Conservation (phyloP, 257 asterid species). For the Plantago elongata region DNA sequence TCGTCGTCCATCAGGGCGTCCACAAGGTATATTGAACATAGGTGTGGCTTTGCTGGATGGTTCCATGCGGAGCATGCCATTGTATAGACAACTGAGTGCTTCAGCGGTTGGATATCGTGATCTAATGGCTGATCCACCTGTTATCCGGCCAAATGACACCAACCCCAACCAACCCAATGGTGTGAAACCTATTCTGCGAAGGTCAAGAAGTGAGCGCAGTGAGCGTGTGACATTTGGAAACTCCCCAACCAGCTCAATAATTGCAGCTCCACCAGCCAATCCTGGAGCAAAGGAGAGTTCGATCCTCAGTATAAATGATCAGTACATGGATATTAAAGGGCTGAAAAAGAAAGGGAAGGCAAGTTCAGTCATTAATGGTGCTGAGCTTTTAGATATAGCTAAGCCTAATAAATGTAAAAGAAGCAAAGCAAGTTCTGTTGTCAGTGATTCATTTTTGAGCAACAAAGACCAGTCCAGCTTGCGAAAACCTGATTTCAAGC, state of each 20-base stretch:
- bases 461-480: constrained; percentile 28
- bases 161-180: neutral
- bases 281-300: constrained; percentile 37
- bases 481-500: neutral
- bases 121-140: constrained; percentile 39
- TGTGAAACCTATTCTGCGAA: constrained; percentile 46
- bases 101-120: constrained; percentile 66
- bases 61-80: constrained; percentile 77
- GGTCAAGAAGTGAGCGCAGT: constrained; percentile 67
- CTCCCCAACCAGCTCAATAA: constrained; percentile 35
- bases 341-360: constrained; percentile 54
- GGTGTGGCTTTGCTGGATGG: constrained; percentile 78
- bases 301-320: constrained; percentile 43
- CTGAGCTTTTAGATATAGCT: constrained; percentile 44
- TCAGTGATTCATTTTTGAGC: constrained; percentile 50
- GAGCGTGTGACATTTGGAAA: constrained; percentile 35
- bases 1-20: constrained; percentile 88
- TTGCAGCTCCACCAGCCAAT: constrained; percentile 33
- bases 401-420: constrained; percentile 23
- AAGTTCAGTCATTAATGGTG: constrained; percentile 61
- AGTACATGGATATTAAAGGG: constrained; percentile 21
- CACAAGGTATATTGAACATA: constrained; percentile 79
- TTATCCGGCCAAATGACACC: constrained; percentile 1
- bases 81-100: constrained; percentile 50
- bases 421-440: constrained; percentile 45